Evolutionary conservation across 2,329 filamentous ascomycete species (phyloP).

Genomic region (Cadophora luteo-olivacea): DNA sequence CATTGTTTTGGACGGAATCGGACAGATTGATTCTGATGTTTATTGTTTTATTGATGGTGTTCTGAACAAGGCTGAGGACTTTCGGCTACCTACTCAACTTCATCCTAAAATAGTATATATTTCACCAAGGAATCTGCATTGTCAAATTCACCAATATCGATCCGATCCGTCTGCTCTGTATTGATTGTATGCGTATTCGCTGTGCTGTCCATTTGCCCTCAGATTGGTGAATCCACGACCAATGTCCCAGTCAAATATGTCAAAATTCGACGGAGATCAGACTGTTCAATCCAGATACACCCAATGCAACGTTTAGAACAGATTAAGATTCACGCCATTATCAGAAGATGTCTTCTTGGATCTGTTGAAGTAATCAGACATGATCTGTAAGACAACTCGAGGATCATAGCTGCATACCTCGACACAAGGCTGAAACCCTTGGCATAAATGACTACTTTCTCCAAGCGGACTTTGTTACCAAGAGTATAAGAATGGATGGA

Average conservation of each 20-base stretch:
- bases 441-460: not conserved
- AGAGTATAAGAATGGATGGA: no score
- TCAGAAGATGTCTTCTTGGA: not conserved
- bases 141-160: no score
- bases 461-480: not conserved
- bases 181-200: no score
- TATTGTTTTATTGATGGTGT: not conserved
- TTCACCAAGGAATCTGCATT: not conserved
- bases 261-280: not conserved
- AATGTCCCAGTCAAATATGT: no score
- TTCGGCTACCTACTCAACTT: not conserved
- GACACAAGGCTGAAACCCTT: not conserved
- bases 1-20: no score
- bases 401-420: not conserved
- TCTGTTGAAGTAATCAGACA: not conserved
- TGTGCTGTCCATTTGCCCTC: not conserved
- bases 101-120: not conserved
- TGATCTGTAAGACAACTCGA: not conserved
- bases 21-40: not conserved
- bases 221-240: not conserved
- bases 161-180: no score
- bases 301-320: not conserved
- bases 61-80: slow-evolving; percentile 1
- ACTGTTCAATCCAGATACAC: not conserved
- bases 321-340: not conserved